Percentiles rank a stretch among this genome's conserved stretches.
phyloP scores from a whole-genome alignment of 371 early-diverging fungal genomes.

The Umbelopsis sp. region DNA sequence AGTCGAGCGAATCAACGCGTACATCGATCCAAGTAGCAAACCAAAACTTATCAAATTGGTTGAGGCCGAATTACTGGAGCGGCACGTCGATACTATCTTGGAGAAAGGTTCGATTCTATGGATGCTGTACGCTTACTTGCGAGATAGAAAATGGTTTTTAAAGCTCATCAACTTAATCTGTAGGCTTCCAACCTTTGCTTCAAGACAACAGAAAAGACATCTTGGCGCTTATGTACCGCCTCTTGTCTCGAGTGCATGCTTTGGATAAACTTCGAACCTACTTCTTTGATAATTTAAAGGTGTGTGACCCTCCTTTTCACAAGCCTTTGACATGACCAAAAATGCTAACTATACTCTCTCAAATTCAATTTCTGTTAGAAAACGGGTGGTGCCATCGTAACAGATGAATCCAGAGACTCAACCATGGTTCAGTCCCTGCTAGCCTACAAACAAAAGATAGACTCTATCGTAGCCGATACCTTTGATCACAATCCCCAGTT shows the following conservation, averaged over 20 bases:
- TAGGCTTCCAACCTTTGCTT: slow-evolving; percentile 73
- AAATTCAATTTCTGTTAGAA: slow-evolving; percentile 22
- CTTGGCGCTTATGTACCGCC: slow-evolving; percentile 60
- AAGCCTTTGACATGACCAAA: no score
- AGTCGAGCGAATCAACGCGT: slow-evolving; percentile 66
- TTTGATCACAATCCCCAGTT: slow-evolving; percentile 74
- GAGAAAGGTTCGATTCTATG: slow-evolving; percentile 54
- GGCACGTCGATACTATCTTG: slow-evolving; percentile 66
- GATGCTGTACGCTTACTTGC: background rate
- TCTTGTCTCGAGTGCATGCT: slow-evolving; percentile 40
- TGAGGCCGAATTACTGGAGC: slow-evolving; percentile 69
- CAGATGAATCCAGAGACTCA: slow-evolving; percentile 25
- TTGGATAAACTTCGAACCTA: slow-evolving; percentile 38
- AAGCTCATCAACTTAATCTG: background rate
- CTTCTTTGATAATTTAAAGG: slow-evolving; percentile 46
- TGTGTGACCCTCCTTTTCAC: slow-evolving; percentile 11
- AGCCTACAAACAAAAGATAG: slow-evolving; percentile 70
- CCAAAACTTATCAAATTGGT: slow-evolving; percentile 65
- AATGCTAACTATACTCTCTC: no score
- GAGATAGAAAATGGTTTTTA: background rate
- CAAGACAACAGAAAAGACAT: slow-evolving; percentile 60
- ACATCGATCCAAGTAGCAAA: slow-evolving; percentile 79
- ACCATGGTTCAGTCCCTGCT: slow-evolving; percentile 40
- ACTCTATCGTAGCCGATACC: slow-evolving; percentile 63
- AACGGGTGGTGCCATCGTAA: slow-evolving; percentile 36